Base-by-base conservation (phyloP, 1,139 yeast genomes). In the Debaryomyces psychrophilus region DNA sequence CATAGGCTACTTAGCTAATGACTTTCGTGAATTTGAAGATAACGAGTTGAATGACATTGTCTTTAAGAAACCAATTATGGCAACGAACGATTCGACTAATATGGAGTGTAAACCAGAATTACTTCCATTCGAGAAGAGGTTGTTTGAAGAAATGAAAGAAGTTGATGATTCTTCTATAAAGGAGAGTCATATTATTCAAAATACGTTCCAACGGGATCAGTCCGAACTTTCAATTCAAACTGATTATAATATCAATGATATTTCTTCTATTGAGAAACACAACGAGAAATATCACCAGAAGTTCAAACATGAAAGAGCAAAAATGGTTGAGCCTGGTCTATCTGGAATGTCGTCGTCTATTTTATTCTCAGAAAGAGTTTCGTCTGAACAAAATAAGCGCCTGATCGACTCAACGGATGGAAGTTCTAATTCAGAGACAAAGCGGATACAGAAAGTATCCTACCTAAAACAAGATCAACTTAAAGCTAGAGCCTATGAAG, bases 1-100 rank as follows among this genome's bases (percentile, higher is more conserved):
- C 3, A 45, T 60, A n/a, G 50, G 55, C 8, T 44, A 41, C 12
- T 39, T 65, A 3, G 57, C 48, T 3, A 47, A 54, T 0, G 68
- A 66, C 8, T 50, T 64, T 36, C 37, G 34, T 2, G 40, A 47
- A 9, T 61, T 50, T 45, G 44, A 51, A 9, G 55, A 55, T 37
- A 49, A 43, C 6, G 61, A 62, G 20, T 46, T 59, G 18, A 56
- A 54, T n/a, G 47, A 48, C 17, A 43, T 61, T n/a, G 34, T 44
- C 15, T 49, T 56, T 45, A 53, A 50, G 39, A 52, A 44, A 26
- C 48, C 50, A 2, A 29, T 45, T 9, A 39, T 43, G 15, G 36
- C 35, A 14, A 15, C 26, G 7, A 27, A 34, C n/a, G 29, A 12
- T 12, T 12, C 11, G 8, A 37, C 15, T 8, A 17, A 15, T 12